Evolutionary conservation across 2,329 filamentous ascomycete genomes (phyloP), one percentile per base, ranked within the genome.

Genomic region (Talaromyces sp.): DNA sequence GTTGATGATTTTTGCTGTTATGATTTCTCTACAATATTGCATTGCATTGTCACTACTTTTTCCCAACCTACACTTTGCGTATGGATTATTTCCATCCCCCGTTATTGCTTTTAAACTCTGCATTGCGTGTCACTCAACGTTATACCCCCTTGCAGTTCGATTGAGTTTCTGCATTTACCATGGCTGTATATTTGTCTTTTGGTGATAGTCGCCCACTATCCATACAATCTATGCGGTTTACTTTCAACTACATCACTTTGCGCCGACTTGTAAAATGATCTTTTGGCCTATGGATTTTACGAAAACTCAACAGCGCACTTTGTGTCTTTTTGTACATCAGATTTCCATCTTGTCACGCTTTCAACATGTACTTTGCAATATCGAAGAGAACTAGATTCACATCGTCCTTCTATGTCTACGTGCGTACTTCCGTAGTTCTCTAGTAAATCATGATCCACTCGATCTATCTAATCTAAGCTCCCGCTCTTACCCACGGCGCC

Each of bases 71-170:
- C 33, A 47, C 59, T 35, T 19, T 13, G 19, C 59, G 37, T 61
- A 35, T 61, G 35, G 31, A 22, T 41, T 52, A 41, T 54, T 27
- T 17, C 37, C 43, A 43, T 47, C 25, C 50, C 50, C 41, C 3
- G 35, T 57, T 45, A 35, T 57, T 57, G 19, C 33, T 63, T 19
- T 56, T 45, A 47, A 33, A 31, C 25, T 47, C 41, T 50, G 62
- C 62, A 63, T 63, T 63, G 50, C 62, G 33, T 63, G 39, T 63
- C 54, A 41, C 37, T 59, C 62, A 63, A 66, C 54, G 52, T 60
- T 66, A 66, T 66, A 64, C 62, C 62, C 62, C 47, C 62, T 37
- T 61, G 41, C 56, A 57, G 52, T 61, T 17, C 25, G 54, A 50
- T 39, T 62, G 31, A 13, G 15, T 58, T 60, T n/a, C 37, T 63